Evolutionary conservation across 2,329 filamentous ascomycete species (phyloP).

Genomic region (Purpureocillium takamizusanense): DNA sequence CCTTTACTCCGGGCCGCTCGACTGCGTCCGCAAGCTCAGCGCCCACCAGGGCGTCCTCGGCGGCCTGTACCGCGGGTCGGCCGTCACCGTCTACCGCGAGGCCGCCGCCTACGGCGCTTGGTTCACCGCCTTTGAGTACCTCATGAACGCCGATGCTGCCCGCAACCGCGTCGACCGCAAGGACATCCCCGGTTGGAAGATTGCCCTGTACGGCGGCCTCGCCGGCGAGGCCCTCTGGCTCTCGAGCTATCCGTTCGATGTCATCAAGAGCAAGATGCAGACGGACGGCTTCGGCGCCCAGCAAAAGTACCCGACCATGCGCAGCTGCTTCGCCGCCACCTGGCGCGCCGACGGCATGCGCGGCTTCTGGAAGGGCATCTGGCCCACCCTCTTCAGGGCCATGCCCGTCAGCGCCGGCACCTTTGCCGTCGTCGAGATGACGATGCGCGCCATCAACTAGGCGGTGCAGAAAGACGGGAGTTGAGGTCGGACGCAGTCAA

Average conservation of each 20-base stretch:
- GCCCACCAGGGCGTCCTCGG: constrained; percentile 52
- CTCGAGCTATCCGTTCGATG: constrained; percentile 88
- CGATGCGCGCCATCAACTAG: constrained; percentile 51
- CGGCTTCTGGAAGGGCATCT: constrained; percentile 94
- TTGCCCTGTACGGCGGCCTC: constrained; percentile 85
- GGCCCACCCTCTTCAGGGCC: constrained; percentile 80
- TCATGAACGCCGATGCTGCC: constrained; percentile 84
- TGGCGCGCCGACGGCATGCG: constrained; percentile 65
- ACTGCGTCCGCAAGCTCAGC: constrained; percentile 82
- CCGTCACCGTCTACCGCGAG: constrained; percentile 80
- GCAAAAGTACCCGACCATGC: constrained; percentile 72
- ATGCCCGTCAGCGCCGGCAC: constrained; percentile 98
- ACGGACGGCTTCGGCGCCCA: constrained; percentile 76
- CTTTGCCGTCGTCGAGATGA: constrained; percentile 73
- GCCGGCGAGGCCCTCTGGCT: constrained; percentile 94
- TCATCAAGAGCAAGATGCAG: constrained; percentile 99
- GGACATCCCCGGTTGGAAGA: constrained; percentile 73
- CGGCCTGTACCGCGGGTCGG: constrained; percentile 80
- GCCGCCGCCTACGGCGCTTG: constrained; percentile 91
- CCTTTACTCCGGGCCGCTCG: constrained; percentile 75
- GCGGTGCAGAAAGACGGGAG: too few relatives aligned
- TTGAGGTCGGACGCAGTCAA: too few relatives aligned
- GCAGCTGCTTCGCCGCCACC: constrained; percentile 80
- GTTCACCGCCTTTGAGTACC: constrained; percentile 91
- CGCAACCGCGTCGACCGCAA: constrained; percentile 68